Base-by-base conservation (phyloP, 164 flowering plant species). In the Vitis amurensis region DNA sequence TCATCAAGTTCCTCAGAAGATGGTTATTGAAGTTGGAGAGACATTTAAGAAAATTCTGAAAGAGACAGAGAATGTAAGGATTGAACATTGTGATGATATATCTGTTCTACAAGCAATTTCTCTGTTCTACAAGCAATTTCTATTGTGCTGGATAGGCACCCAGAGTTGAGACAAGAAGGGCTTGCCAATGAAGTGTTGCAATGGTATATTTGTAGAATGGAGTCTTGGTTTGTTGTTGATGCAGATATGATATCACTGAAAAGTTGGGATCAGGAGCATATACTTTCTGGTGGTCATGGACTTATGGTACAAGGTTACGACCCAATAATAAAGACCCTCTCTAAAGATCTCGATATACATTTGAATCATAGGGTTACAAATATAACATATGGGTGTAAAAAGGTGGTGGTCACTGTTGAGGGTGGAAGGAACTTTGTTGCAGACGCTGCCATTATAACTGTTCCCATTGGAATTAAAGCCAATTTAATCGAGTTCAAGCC, bases 161-260 rank as follows among this genome's bases (percentile, higher is more conserved):
- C 93, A 58, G 84, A 89, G 23, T 71, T 90, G 53, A 93, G 96
- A 72, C 94, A 82, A 78, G 83, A 80, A 72, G 98, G 98, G 66
- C 85, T 88, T 64, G 88, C 91, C 19, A 71, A 88, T 76, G 92
- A 91, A 76, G 94, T 93, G 50, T 64, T 90, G 80, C 94, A 90
- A 48, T 93, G 98, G 98, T 93, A 79, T 76, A 78, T 93, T 61
- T 91, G 97, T 76, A 80, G 98, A 84, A 84, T 91, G 98, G 98
- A 93, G 78, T 97, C 94, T 59, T 93, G 98, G 98, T 93, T 93
- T 81, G 98, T 97, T 56, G 94, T 89, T 30, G 97, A 93, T 80
- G 91, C 87, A 9, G 97, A 91, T 78, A 88, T 83, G 92, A 91
- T 91, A 72, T 93, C 98, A 27, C 73, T 93, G 68, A 91, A 87